Conservation (phyloP, 306 rosid genomes). For the Vigna angularis region DNA sequence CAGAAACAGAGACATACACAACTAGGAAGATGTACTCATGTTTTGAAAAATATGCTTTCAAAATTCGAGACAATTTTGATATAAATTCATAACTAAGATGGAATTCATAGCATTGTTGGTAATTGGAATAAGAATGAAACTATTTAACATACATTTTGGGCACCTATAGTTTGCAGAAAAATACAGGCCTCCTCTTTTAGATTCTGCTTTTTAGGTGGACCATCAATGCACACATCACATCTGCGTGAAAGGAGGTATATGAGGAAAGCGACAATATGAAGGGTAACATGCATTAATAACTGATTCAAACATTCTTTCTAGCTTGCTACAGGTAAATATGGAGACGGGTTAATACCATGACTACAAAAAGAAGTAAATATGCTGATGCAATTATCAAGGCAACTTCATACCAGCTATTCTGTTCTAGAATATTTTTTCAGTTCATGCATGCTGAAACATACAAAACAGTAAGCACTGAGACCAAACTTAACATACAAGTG, state of each 20-base stretch:
- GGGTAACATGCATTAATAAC: conserved; percentile 24
- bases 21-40: conserved; percentile 16
- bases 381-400: conserved; percentile 29
- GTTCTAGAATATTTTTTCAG: conserved; percentile 20
- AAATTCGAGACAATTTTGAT: conserved; percentile 19
- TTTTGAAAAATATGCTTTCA: conserved; percentile 24
- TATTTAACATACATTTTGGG: conserved; percentile 59
- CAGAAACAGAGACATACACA: conserved; percentile 5
- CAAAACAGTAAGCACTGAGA: conserved; percentile 29
- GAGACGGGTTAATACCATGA: conserved; percentile 8
- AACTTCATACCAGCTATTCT: not conserved
- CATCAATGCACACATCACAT: conserved; percentile 83
- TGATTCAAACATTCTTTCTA: not conserved
- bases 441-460: conserved; percentile 31
- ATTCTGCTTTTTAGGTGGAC: conserved; percentile 79
- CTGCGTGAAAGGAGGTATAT: conserved; percentile 52
- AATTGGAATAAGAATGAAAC: conserved; percentile 37
- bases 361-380: conserved; percentile 30
- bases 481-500: conserved; percentile 63
- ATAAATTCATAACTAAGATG: conserved; percentile 35
- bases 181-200: conserved; percentile 75
- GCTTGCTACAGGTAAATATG: conserved; percentile 16
- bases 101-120: conserved; percentile 10
- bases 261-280: conserved; percentile 17
- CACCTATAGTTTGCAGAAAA: conserved; percentile 68